Conservation (phyloP, 768 basidiomycete species). For the Tricholoma terreum region DNA sequence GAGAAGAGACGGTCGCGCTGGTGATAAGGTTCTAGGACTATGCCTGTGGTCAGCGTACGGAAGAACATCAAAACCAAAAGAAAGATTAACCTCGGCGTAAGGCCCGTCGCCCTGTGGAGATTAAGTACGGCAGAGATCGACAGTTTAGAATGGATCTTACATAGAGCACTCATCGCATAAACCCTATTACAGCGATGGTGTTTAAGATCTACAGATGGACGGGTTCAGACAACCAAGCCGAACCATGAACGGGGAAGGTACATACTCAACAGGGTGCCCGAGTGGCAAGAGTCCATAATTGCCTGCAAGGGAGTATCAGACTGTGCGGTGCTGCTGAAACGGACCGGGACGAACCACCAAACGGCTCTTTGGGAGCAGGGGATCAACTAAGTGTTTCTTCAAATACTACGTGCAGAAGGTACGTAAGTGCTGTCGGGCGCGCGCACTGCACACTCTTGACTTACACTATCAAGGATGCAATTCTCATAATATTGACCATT, state of each 20-base stretch:
- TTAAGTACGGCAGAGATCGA: background rate
- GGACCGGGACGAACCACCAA: background rate
- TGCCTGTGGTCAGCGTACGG: background rate
- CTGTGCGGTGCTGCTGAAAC: no score
- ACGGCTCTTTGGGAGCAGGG: background rate
- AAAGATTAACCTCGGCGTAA: background rate
- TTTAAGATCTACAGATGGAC: background rate
- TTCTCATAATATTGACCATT: background rate
- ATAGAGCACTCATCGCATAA: background rate
- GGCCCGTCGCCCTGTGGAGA: background rate
- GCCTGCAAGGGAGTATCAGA: background rate
- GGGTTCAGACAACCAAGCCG: background rate
- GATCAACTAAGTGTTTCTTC: constrained; percentile 1
- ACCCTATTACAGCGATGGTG: constrained; percentile 2
- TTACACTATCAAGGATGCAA: background rate
- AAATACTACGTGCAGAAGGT: background rate
- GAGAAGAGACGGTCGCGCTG: background rate
- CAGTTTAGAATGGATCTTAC: background rate
- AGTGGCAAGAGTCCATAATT: constrained; percentile 2
- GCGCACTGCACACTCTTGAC: background rate
- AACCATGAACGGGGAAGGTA: background rate
- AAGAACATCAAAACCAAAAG: no score
- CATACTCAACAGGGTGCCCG: background rate
- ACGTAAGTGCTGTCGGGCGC: background rate
- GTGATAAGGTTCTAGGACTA: background rate